Percentiles rank a stretch among this genome's conserved stretches.
Conservation (phyloP, 441 rosid species). For the Bruguiera hainesii region DNA sequence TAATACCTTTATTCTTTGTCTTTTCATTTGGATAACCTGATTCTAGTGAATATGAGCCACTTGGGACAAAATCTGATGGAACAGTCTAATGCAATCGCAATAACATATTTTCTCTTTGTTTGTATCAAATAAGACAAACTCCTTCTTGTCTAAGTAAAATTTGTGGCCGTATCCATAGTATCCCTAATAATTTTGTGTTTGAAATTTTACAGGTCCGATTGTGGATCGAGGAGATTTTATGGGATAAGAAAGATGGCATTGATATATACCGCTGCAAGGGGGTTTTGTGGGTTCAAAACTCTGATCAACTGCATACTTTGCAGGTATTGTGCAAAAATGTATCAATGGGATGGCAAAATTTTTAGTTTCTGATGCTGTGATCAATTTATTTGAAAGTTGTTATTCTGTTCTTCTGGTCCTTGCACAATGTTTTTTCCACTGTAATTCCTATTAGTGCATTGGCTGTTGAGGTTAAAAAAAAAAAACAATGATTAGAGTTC, state of each 20-base stretch:
- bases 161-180: neutral
- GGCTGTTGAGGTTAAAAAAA: neutral
- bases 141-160: conserved; percentile 2
- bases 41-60: too few relatives aligned
- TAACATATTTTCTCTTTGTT: neutral
- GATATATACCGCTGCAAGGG: conserved; percentile 96
- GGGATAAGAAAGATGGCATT: conserved; percentile 80
- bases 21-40: too few relatives aligned
- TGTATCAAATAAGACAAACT: neutral
- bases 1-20: too few relatives aligned
- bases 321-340: conserved; percentile 47
- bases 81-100: neutral
- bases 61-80: neutral
- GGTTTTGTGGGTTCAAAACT: conserved; percentile 57
- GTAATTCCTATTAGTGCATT: neutral
- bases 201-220: conserved; percentile 47
- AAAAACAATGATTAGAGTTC: neutral
- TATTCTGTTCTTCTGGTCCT: neutral
- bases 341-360: neutral
- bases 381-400: too few relatives aligned
- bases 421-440: neutral
- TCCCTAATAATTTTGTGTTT: conserved; percentile 4
- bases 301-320: conserved; percentile 77
- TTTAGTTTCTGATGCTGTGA: neutral
- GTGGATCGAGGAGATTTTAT: conserved; percentile 92